Evolutionary conservation across 176 grass and related monocot genomes (phyloP).

Genomic region (Neostapfia colusana): DNA sequence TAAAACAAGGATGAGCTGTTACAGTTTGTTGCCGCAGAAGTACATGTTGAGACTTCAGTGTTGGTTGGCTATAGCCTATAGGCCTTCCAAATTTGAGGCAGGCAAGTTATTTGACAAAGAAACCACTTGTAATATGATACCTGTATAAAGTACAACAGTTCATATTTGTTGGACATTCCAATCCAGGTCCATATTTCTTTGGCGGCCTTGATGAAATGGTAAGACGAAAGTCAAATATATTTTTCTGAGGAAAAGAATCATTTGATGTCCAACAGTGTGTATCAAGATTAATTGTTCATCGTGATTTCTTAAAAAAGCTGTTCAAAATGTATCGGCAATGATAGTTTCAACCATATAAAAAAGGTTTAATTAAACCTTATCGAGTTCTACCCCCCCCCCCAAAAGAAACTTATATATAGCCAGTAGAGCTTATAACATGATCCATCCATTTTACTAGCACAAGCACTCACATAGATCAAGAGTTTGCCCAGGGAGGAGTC

Average conservation of each 20-base stretch:
- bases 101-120: not conserved
- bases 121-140: not conserved
- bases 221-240: conserved; percentile 23
- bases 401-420: conserved; percentile 9
- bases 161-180: not conserved
- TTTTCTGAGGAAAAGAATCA: not conserved
- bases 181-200: not conserved
- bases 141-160: not conserved
- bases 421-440: not conserved
- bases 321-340: not conserved
- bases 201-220: not conserved
- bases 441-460: not conserved
- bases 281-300: not conserved
- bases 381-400: not conserved
- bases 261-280: not conserved
- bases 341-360: not conserved
- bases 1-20: not conserved
- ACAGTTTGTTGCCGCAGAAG: not conserved
- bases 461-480: not conserved
- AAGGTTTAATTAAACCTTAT: not conserved
- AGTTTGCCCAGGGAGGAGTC: not conserved
- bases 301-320: not conserved
- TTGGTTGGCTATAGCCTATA: no score
- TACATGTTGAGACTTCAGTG: not conserved
- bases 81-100: not conserved